phyloP scores from a whole-genome alignment of 1,284 basidiomycete genomes.

The Megacollybia platyphylla region DNA sequence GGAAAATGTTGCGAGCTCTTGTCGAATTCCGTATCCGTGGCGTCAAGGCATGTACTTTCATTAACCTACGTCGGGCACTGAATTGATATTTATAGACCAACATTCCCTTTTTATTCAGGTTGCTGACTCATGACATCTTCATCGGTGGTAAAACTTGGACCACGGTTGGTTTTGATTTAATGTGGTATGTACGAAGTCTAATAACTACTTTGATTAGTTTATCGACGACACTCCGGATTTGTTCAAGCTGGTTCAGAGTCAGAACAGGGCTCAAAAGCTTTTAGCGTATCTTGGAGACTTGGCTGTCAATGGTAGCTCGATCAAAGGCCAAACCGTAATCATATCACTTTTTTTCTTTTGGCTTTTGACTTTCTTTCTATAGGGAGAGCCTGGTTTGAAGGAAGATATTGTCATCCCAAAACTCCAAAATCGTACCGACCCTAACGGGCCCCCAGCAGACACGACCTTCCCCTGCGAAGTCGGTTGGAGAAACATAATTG shows the following conservation, averaged over 20 bases:
- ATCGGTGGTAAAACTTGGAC: slow-evolving; percentile 97
- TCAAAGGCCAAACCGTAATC: slow-evolving; percentile 72
- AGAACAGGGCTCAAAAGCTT: slow-evolving; percentile 97
- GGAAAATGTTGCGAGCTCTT: slow-evolving; percentile 98
- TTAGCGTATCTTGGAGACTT: slow-evolving; percentile 96
- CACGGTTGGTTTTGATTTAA: slow-evolving; percentile 42
- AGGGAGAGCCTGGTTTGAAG: slow-evolving; percentile 92
- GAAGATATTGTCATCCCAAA: slow-evolving; percentile 81
- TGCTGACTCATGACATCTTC: slow-evolving; percentile 96
- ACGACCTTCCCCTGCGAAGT: slow-evolving; percentile 72
- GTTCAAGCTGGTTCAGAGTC: slow-evolving; percentile 95
- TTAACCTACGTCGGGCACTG: background rate
- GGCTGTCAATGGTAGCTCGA: slow-evolving; percentile 95
- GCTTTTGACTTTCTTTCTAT: background rate
- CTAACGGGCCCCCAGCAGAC: slow-evolving; percentile 67
- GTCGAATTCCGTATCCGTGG: slow-evolving; percentile 99
- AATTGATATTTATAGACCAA: slow-evolving; percentile 56
- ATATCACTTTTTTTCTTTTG: background rate
- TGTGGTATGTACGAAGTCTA: background rate
- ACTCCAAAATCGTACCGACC: slow-evolving; percentile 71
- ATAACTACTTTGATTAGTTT: slow-evolving; percentile 40
- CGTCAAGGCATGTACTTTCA: slow-evolving; percentile 63
- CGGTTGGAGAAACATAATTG: slow-evolving; percentile 98
- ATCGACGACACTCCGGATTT: slow-evolving; percentile 99
- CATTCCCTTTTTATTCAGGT: slow-evolving; percentile 97